Conservation (phyloP, 345 rosid genomes). For the Linum lewisii region DNA sequence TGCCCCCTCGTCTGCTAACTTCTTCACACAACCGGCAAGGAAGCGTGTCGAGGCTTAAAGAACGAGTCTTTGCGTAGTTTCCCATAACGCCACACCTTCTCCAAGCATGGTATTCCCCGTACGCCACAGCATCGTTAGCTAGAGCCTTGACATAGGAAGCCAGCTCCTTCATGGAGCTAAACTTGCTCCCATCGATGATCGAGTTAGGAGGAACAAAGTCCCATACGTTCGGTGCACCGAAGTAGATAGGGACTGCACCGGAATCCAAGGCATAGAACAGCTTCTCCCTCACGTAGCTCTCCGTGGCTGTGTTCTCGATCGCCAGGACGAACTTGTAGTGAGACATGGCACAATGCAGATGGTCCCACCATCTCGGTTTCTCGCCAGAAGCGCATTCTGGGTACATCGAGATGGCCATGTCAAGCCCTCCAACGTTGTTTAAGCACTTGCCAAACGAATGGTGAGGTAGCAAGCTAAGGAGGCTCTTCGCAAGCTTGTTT, state of each 20-base stretch:
- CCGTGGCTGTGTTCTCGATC: slow-evolving; percentile 72
- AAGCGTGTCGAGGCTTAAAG: slow-evolving; percentile 69
- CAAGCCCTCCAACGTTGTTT: slow-evolving; percentile 70
- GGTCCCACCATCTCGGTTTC: slow-evolving; percentile 78
- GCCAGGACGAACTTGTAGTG: slow-evolving; percentile 91
- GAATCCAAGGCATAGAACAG: slow-evolving; percentile 82
- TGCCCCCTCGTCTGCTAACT: slow-evolving; percentile 62
- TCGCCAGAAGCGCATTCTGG: slow-evolving; percentile 52
- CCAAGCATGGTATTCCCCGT: slow-evolving; percentile 91
- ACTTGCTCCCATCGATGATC: slow-evolving; percentile 70
- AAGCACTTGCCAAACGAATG: slow-evolving; percentile 94
- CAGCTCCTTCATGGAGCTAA: slow-evolving; percentile 50
- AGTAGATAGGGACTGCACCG: slow-evolving; percentile 77
- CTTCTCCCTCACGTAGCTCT: slow-evolving; percentile 90
- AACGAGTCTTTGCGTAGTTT: slow-evolving; percentile 49
- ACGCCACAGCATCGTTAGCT: slow-evolving; percentile 63
- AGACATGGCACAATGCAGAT: slow-evolving; percentile 91
- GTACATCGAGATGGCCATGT: slow-evolving; percentile 65
- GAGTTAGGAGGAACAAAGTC: slow-evolving; percentile 85
- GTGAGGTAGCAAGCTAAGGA: slow-evolving; percentile 58
- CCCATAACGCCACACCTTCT: slow-evolving; percentile 80
- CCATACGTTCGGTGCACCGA: slow-evolving; percentile 80
- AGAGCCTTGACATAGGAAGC: slow-evolving; percentile 56
- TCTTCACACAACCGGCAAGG: slow-evolving; percentile 87
- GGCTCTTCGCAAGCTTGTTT: slow-evolving; percentile 52